These are phyloP conservation scores for Ogataea corticis DNA, from an alignment of 805 yeast genomes.

Conservation along the genomic window DNA sequence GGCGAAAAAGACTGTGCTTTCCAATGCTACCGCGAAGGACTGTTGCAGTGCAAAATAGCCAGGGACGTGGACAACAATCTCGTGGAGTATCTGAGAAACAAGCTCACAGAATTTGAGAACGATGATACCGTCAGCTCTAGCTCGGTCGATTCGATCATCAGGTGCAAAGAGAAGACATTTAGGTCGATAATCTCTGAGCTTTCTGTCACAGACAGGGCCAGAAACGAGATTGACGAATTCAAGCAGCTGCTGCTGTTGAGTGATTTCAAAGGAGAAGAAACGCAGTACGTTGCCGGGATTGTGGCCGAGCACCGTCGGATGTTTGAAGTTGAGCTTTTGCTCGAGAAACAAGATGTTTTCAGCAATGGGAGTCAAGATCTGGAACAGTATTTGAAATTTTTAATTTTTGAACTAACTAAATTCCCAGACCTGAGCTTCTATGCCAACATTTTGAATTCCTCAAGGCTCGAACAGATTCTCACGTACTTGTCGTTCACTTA, in stretches of 20 bases:
- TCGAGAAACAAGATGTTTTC: slow-evolving; percentile 10
- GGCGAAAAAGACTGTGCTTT: slow-evolving; percentile 15
- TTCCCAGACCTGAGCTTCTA: slow-evolving; percentile 15
- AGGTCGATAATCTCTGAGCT: slow-evolving; percentile 18
- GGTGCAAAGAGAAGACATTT: slow-evolving; percentile 17
- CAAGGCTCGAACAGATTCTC: slow-evolving; percentile 14
- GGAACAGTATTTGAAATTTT: slow-evolving; percentile 7
- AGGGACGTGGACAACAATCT: slow-evolving; percentile 10
- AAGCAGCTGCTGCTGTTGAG: slow-evolving; percentile 7
- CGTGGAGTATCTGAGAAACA: slow-evolving; percentile 11
- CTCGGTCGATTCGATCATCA: slow-evolving; percentile 16
- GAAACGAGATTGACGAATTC: slow-evolving; percentile 17
- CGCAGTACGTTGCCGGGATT: slow-evolving; percentile 6
- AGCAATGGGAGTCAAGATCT: slow-evolving; percentile 2
- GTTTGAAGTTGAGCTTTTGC: slow-evolving; percentile 5
- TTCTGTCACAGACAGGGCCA: slow-evolving; percentile 13
- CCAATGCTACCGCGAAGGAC: slow-evolving; percentile 20
- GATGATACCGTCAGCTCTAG: slow-evolving; percentile 12
- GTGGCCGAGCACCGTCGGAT: slow-evolving; percentile 8
- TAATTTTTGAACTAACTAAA: slow-evolving; percentile 12
- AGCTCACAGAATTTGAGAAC: slow-evolving; percentile 12
- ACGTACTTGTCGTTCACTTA: slow-evolving; percentile 9
- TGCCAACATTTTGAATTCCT: slow-evolving; percentile 10
- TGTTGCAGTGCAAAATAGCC: slow-evolving; percentile 17
- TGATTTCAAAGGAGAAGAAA: slow-evolving; percentile 1